Conservation (phyloP, 257 asterid species). For the Catharanthus roseus region DNA sequence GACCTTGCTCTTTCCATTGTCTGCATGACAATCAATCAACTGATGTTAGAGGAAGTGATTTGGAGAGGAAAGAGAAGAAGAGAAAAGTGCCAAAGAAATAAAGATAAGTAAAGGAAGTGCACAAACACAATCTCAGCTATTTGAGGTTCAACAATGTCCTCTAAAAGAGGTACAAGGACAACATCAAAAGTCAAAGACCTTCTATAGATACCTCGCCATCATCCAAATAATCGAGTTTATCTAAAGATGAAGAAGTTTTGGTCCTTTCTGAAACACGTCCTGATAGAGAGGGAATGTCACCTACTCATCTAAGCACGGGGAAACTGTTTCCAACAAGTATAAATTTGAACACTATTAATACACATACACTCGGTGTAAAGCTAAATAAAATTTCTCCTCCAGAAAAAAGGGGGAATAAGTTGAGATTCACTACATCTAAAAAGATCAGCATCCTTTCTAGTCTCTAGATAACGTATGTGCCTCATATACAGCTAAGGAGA, state of each 20-base stretch:
- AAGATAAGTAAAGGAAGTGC: not conserved
- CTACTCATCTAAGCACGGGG: not conserved
- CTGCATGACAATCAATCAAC: conserved; percentile 33
- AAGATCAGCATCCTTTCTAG: not conserved
- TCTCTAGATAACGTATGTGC: not conserved
- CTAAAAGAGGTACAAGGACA: not conserved
- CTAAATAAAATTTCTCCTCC: not conserved
- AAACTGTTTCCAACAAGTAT: not conserved
- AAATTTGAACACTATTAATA: not conserved
- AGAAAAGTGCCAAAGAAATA: not conserved
- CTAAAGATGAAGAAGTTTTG: not conserved
- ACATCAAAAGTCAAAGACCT: not conserved
- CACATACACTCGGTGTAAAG: not conserved
- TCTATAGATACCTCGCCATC: not conserved
- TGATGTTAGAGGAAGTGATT: not conserved
- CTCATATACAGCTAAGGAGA: not conserved
- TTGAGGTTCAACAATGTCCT: not conserved
- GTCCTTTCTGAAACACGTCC: not conserved
- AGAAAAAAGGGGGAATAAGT: not conserved
- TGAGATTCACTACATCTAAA: not conserved
- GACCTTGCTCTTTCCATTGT: conserved; percentile 92
- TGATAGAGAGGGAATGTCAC: not conserved
- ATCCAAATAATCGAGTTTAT: not conserved
- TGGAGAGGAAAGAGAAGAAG: not conserved
- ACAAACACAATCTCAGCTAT: not conserved